Evolutionary conservation across 2,329 filamentous ascomycete species (phyloP).

Genomic region (Raffaelea albimanens): DNA sequence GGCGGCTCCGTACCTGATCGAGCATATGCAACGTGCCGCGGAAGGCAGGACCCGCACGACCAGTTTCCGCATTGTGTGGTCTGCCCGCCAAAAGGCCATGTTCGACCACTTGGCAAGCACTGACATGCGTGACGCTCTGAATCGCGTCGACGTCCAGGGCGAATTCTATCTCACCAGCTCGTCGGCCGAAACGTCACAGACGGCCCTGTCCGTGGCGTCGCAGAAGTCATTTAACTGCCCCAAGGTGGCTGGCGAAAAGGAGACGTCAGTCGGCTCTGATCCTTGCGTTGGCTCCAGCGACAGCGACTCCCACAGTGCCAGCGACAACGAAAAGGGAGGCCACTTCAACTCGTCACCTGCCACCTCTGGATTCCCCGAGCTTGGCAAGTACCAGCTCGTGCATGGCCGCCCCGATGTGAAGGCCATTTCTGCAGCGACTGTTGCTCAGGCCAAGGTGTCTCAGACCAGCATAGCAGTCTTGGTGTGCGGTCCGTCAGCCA

Average conservation of each 20-base stretch:
- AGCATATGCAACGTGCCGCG: background rate
- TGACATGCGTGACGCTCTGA: background rate
- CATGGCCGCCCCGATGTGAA: background rate
- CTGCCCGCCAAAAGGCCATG: background rate
- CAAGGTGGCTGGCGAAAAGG: too few relatives aligned
- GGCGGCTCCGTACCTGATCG: conserved; percentile 3
- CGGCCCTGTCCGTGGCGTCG: background rate
- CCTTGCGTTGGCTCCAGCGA: too few relatives aligned
- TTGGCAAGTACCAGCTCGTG: background rate
- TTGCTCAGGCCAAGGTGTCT: background rate
- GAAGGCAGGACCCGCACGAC: background rate
- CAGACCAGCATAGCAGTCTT: background rate
- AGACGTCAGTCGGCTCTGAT: too few relatives aligned
- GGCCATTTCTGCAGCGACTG: background rate
- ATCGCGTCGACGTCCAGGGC: background rate
- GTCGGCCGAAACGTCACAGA: background rate
- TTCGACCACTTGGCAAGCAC: background rate
- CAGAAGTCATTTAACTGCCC: too few relatives aligned
- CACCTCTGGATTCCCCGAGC: too few relatives aligned
- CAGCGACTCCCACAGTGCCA: too few relatives aligned
- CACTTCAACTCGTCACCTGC: too few relatives aligned
- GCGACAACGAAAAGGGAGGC: too few relatives aligned
- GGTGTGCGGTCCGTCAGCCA: background rate
- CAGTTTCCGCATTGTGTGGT: conserved; percentile 2
- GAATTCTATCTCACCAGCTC: background rate